phyloP scores from a whole-genome alignment of 805 yeast genomes.

The Schwanniomyces vanrijiae region DNA sequence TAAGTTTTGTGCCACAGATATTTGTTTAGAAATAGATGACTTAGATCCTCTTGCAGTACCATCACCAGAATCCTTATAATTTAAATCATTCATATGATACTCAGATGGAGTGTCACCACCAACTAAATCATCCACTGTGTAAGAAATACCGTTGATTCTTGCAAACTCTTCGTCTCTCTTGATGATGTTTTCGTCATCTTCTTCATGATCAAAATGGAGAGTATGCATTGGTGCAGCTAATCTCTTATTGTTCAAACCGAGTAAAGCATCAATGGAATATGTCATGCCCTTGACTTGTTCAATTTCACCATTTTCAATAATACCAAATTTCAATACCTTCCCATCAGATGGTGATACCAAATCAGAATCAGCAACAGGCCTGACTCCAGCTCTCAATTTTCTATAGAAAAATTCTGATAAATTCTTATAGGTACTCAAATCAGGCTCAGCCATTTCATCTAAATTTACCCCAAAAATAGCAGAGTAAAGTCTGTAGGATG shows the following conservation, averaged over 20 bases:
- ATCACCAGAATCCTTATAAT: constrained; percentile 68
- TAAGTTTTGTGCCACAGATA: constrained; percentile 43
- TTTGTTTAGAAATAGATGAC: constrained; percentile 33
- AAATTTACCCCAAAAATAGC: constrained; percentile 82
- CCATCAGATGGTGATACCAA: constrained; percentile 95
- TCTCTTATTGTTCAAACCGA: constrained; percentile 58
- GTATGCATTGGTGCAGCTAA: constrained; percentile 58
- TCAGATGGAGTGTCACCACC: constrained; percentile 50
- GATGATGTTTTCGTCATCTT: constrained; percentile 41
- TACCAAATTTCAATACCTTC: constrained; percentile 79
- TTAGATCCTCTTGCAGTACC: constrained; percentile 42
- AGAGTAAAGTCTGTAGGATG: constrained; percentile 78
- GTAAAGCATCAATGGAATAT: constrained; percentile 81
- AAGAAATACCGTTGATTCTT: constrained; percentile 69
- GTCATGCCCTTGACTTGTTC: constrained; percentile 98
- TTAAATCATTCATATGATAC: constrained; percentile 46
- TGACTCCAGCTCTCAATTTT: constrained; percentile 67
- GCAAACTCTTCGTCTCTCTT: constrained; percentile 74
- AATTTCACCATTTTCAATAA: constrained; percentile 76
- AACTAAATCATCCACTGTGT: constrained; percentile 65
- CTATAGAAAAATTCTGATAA: constrained; percentile 91
- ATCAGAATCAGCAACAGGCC: constrained; percentile 69
- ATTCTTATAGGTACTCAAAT: constrained; percentile 71
- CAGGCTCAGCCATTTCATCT: constrained; percentile 84
- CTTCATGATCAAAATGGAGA: constrained; percentile 44